Conservation (phyloP, 768 basidiomycete species). For the Naganishia vishniacii region DNA sequence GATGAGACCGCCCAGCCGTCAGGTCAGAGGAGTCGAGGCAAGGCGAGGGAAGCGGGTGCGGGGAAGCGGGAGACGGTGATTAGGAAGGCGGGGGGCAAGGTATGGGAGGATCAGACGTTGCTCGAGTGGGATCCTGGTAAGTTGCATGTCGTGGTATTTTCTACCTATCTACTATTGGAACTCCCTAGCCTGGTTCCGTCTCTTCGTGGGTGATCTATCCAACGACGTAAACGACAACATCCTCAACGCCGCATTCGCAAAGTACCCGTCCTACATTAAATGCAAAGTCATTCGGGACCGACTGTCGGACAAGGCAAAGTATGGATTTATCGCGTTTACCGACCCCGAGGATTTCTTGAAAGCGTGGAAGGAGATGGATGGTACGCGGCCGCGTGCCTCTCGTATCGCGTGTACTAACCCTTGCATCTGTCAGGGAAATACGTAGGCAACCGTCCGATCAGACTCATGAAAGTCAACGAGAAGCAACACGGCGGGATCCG, state of each 20-base stretch:
- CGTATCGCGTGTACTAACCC: neutral
- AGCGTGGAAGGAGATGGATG: constrained; percentile 99
- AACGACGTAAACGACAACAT: constrained; percentile 98
- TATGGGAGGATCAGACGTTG: constrained; percentile 97
- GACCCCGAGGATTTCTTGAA: constrained; percentile 97
- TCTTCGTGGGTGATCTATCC: constrained; percentile 95
- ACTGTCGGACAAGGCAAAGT: constrained; percentile 71
- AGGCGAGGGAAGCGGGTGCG: constrained; percentile 9
- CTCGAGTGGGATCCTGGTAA: constrained; percentile 94
- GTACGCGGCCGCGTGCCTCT: constrained; percentile 53
- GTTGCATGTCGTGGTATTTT: no score
- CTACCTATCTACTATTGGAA: neutral
- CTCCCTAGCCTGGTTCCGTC: constrained; percentile 79
- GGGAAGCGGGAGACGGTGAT: constrained; percentile 83
- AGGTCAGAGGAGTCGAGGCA: neutral
- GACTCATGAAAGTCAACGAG: constrained; percentile 87
- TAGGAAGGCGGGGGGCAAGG: constrained; percentile 89
- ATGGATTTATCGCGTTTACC: constrained; percentile 93
- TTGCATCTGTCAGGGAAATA: constrained; percentile 69
- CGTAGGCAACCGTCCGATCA: constrained; percentile 94
- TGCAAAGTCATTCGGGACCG: constrained; percentile 92
- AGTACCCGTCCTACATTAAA: constrained; percentile 88
- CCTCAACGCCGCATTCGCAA: constrained; percentile 83
- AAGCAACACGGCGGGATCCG: constrained; percentile 62
- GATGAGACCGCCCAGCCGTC: constrained; percentile 5